Conservation (phyloP, 2,329 filamentous ascomycete species). For the Fusarium buxicola region DNA sequence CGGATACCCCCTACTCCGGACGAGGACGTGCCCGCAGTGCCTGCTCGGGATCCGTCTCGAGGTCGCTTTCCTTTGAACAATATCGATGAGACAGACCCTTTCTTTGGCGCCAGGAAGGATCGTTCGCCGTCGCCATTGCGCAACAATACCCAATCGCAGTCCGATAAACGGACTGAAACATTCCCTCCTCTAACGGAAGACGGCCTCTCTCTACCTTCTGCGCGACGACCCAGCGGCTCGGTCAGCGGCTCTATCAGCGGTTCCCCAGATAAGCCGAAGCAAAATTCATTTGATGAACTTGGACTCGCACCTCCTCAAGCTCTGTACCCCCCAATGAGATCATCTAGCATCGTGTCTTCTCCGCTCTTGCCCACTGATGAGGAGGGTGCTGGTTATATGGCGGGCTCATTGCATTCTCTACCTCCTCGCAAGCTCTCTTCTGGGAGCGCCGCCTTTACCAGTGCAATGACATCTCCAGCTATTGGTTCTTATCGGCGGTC, state of each 20-base stretch:
- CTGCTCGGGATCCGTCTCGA: slow-evolving; percentile 55
- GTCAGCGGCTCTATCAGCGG: slow-evolving; percentile 48
- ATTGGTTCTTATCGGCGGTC: slow-evolving; percentile 76
- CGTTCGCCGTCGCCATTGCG: slow-evolving; percentile 68
- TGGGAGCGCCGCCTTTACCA: slow-evolving; percentile 66
- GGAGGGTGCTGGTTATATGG: slow-evolving; percentile 68
- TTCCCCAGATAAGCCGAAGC: slow-evolving; percentile 60
- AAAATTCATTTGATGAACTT: slow-evolving; percentile 62
- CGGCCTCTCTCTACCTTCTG: slow-evolving; percentile 51
- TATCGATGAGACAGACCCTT: slow-evolving; percentile 54
- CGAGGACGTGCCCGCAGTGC: slow-evolving; percentile 59
- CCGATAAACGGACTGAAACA: slow-evolving; percentile 43
- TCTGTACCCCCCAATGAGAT: slow-evolving; percentile 60
- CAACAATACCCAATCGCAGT: slow-evolving; percentile 50
- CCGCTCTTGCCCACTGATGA: slow-evolving; percentile 77
- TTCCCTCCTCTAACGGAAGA: slow-evolving; percentile 51
- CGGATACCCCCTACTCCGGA: slow-evolving; percentile 66
- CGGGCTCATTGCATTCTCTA: slow-evolving; percentile 69
- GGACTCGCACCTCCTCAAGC: slow-evolving; percentile 64
- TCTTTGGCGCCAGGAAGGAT: slow-evolving; percentile 67
- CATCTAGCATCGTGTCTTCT: slow-evolving; percentile 71
- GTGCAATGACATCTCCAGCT: slow-evolving; percentile 66
- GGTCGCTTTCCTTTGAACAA: slow-evolving; percentile 54
- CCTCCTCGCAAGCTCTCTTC: slow-evolving; percentile 82
- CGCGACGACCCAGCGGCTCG: slow-evolving; percentile 42